Base-by-base conservation (phyloP, 2,329 filamentous ascomycete species). In the Aspergillus niger region DNA sequence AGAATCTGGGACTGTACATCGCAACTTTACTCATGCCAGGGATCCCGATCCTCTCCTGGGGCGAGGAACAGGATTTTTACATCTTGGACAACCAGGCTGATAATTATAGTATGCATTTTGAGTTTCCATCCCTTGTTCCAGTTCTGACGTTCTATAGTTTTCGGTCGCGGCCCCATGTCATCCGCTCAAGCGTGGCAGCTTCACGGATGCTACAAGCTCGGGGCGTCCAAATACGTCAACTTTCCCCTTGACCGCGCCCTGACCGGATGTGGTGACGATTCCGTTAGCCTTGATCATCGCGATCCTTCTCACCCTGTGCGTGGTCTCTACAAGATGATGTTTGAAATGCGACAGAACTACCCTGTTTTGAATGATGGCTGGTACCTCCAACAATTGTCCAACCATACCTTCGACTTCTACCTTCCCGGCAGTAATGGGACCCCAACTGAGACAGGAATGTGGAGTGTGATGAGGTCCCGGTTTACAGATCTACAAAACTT, bases 61-160 rank as follows among this genome's bases (percentile, higher is more conserved):
- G 86, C 17, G 86, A 89, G 67, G 86, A 89, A 68, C 86, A 89
- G 72, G 83, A 82, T 0, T 85, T 85, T 60, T 88, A 88, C 64
- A 73, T 86, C 0, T 74, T 88, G 2, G 86, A 89, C 68, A 87
- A 83, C 62, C 86, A 85, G 1, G 86, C 86, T 3, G 75, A 76
- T 59, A 88, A 89, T 66, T 89, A 89, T 67, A 80, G 53, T 55
- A 55, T 47, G 53, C 3, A 24, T 15, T 43, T 13, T n/a, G 11
- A n/a, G 8, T 28, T 8, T 11, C 3, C 4, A 13, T 5, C 11
- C 10, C 53, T 22, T 1, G 3, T 32, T 8, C 11, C 38, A 3
- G n/a, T 10, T 5, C 26, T 55, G 20, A 55, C 26, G 11, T 4
- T 36, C 3, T 8, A 30, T 30, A 55, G 53, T 89, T 36, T 89